Conservation (phyloP, 148 eudicot genomes). For the Dysphania ambrosioides region DNA sequence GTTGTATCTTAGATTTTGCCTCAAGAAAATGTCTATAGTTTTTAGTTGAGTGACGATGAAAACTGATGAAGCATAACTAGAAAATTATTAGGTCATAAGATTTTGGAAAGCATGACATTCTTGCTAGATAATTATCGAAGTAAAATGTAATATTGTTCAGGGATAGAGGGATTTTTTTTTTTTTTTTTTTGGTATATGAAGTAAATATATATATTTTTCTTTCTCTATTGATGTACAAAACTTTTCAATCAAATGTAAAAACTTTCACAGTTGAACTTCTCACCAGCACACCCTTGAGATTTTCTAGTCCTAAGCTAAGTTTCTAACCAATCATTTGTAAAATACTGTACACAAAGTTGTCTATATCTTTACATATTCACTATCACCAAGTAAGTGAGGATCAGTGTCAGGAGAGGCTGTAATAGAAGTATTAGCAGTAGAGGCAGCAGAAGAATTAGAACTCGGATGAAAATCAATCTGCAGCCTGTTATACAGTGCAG, state of each 20-base stretch:
- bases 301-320: slow-evolving; percentile 7
- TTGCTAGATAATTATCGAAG: not conserved
- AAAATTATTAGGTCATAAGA: not conserved
- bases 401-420: too few species aligned
- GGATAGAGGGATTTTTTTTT: too few species aligned
- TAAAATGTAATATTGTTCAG: not conserved
- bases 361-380: slow-evolving; percentile 7
- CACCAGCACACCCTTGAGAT: slow-evolving; percentile 12
- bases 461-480: slow-evolving; percentile 66
- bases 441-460: slow-evolving; percentile 22
- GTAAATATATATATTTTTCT: too few species aligned
- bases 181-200: too few species aligned
- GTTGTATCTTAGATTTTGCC: too few species aligned
- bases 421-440: too few species aligned
- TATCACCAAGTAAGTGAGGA: too few species aligned
- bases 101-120: not conserved
- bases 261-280: not conserved
- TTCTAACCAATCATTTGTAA: not conserved
- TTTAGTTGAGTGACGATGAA: not conserved
- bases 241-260: not conserved
- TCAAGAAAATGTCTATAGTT: not conserved
- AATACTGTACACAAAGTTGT: not conserved
- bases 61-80: not conserved
- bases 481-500: slow-evolving; percentile 42
- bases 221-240: too few species aligned